Base-by-base conservation (phyloP, 2,329 filamentous ascomycete species). In the Herpotrichia juniperi region DNA sequence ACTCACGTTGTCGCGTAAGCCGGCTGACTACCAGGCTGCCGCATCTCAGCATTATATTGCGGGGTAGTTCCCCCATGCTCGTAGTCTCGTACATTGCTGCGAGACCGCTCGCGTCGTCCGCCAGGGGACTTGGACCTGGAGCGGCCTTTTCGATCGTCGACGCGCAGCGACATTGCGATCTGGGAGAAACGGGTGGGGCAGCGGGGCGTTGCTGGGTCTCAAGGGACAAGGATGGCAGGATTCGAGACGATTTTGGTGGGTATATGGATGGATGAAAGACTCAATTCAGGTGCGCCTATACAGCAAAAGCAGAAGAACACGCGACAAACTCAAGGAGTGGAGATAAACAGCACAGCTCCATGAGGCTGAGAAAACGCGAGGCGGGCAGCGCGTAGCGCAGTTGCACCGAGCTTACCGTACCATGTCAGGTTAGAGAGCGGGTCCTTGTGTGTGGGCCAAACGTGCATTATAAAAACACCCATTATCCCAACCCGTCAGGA, bases 111-210 rank as follows among this genome's bases (percentile, higher is more conserved):
- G 44, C 65, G 64, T 48, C 70, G 57, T 16, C 72, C 63, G 21
- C 69, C 71, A 24, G 70, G 72, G 34, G 76, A 79, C 55, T 77
- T 77, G 44, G 74, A 77, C 32, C 76, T 69, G 45, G 71, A 72
- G 7, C 77, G 74, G 43, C 72, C 60, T 31, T 71, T 70, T 40
- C 72, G 58, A 56, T 77, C 72, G 62, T 78, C 76, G 4, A 73
- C 68, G 42, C 74, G 72, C 44, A 79, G 67, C 39, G 69, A 76
- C 74, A 76, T 76, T 42, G 58, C 44, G 46, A n/a, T 4, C 16
- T 42, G 47, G 45, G 30, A 17, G 11, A 47, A 50, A 51, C 42
- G 35, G 35, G 48, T 43, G 24, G 39, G 48, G 44, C 32, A 34
- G 6, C 19, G 19, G 49, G 34, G 40, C 2, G 39, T 21, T 44